These are phyloP conservation scores for Nannizzia gypsea DNA, from an alignment of 2,329 filamentous ascomycete species.

Conservation along the genomic window DNA sequence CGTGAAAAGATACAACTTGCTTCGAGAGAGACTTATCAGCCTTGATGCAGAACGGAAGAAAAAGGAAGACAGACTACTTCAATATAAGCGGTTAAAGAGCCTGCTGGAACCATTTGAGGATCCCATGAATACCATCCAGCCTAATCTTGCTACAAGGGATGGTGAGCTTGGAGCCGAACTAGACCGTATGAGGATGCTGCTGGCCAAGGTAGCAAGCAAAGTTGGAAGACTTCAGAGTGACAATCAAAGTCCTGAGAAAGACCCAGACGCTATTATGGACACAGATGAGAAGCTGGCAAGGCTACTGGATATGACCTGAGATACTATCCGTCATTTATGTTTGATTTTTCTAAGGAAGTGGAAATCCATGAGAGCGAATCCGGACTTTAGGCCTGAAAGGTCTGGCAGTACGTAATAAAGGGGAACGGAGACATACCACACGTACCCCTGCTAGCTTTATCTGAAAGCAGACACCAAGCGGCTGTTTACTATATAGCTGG, in stretches of 20 bases:
- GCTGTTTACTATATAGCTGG: not conserved
- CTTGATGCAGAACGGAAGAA: conserved; percentile 37
- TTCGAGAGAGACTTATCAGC: conserved; percentile 34
- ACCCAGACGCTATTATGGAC: conserved; percentile 6
- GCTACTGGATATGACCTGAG: conserved; percentile 30
- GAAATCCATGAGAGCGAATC: not conserved
- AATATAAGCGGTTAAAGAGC: conserved; percentile 35
- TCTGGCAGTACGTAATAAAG: not conserved
- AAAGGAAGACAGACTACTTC: conserved; percentile 36
- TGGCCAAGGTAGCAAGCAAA: conserved; percentile 32
- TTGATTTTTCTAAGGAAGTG: not conserved
- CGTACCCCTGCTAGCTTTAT: not conserved
- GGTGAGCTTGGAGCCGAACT: conserved; percentile 40
- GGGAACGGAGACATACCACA: not conserved
- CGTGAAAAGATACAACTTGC: conserved; percentile 24
- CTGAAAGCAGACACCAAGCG: not conserved
- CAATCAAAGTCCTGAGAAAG: not conserved
- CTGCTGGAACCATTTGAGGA: conserved; percentile 40
- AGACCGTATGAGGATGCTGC: conserved; percentile 38
- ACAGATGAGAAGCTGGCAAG: conserved; percentile 25
- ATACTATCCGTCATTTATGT: not conserved
- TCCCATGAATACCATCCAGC: conserved; percentile 41
- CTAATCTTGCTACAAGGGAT: conserved; percentile 43
- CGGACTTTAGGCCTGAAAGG: not conserved
- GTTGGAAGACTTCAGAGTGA: conserved; percentile 13